Conservation (phyloP, 805 yeast genomes). For the Saccharomycopsis capsularis region DNA sequence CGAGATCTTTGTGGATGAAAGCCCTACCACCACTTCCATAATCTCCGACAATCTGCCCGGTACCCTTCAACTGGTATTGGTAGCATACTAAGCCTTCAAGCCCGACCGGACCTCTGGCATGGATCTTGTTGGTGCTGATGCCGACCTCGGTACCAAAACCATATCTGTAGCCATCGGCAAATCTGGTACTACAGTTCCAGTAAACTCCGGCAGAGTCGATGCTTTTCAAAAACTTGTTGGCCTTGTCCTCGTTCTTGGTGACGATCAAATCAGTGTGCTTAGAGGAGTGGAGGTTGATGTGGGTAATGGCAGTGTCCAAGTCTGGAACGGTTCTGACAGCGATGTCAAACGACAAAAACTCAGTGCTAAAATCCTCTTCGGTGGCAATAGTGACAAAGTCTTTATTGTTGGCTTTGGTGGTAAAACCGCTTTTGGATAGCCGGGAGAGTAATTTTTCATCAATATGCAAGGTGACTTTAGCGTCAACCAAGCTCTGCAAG, state of each 20-base stretch:
- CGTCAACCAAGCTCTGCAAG: constrained; percentile 42
- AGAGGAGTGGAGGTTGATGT: constrained; percentile 87
- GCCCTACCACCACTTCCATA: constrained; percentile 79
- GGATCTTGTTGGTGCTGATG: constrained; percentile 92
- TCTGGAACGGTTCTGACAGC: constrained; percentile 60
- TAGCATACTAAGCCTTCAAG: constrained; percentile 93
- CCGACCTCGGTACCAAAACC: constrained; percentile 99
- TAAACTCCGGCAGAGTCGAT: constrained; percentile 94
- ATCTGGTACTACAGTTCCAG: constrained; percentile 96
- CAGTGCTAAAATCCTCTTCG: constrained; percentile 70
- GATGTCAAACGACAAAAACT: constrained; percentile 75
- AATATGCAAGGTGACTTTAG: constrained; percentile 69
- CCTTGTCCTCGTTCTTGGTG: constrained; percentile 64
- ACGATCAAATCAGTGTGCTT: constrained; percentile 93
- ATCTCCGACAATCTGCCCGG: constrained; percentile 89
- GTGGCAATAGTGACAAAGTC: constrained; percentile 40
- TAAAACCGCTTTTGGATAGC: constrained; percentile 21
- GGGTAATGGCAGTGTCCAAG: constrained; percentile 68
- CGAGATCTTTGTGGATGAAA: constrained; percentile 67
- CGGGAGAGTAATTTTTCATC: constrained; percentile 38
- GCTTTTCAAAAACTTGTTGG: constrained; percentile 73
- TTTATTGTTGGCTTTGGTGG: constrained; percentile 23
- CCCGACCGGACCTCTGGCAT: constrained; percentile 98
- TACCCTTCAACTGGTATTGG: constrained; percentile 87
- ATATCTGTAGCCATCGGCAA: constrained; percentile 97